A percentile compares a stretch with the other conserved stretches of the same genome.
phyloP scores from a whole-genome alignment of 306 rosid species.

The Castanopsis chinensis region DNA sequence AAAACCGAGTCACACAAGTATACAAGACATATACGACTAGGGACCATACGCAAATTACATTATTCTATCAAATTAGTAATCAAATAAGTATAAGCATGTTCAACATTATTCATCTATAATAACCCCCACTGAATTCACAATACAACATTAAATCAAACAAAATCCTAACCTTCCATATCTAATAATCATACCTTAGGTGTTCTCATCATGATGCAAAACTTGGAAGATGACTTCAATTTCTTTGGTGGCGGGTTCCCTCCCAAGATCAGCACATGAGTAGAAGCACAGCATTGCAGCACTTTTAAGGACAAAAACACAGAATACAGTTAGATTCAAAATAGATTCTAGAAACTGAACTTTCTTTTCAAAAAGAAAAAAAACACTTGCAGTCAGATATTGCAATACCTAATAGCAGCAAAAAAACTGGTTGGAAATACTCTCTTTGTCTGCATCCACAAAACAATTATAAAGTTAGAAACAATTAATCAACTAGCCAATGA shows the following conservation, averaged over 20 bases:
- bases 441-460: constrained; percentile 60
- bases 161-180: constrained; percentile 4
- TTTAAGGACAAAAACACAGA: background rate
- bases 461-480: background rate
- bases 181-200: constrained; percentile 8
- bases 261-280: constrained; percentile 63
- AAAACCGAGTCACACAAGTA: too few species aligned
- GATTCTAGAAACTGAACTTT: background rate
- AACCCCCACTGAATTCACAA: constrained; percentile 17
- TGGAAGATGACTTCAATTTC: constrained; percentile 66
- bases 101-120: constrained; percentile 10
- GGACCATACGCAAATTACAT: too few species aligned
- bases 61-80: too few species aligned
- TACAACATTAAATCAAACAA: constrained; percentile 18
- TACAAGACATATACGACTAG: too few species aligned
- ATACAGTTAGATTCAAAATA: constrained; percentile 11
- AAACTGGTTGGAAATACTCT: constrained; percentile 68
- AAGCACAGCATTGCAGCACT: constrained; percentile 96
- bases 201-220: constrained; percentile 45
- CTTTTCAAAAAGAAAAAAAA: background rate
- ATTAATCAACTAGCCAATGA: constrained; percentile 1
- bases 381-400: constrained; percentile 8
- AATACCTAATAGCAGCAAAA: constrained; percentile 60
- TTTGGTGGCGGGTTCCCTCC: constrained; percentile 98
- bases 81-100: background rate